A percentile compares a stretch with the other conserved stretches of the same genome.
Conservation (phyloP, 139 green algal genomes). For the Coelastrella sp. region DNA sequence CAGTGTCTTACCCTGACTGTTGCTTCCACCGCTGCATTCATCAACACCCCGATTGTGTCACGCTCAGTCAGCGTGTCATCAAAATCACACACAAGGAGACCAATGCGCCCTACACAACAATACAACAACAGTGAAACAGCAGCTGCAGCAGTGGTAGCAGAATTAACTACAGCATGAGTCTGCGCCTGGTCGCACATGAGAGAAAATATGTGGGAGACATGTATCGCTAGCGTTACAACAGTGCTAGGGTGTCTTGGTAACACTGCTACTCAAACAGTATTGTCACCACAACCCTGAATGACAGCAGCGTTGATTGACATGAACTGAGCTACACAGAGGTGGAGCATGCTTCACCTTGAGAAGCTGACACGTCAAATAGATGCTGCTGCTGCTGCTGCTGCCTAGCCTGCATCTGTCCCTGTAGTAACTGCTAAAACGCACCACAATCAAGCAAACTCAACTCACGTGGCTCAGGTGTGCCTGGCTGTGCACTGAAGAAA, state of each 20-base stretch:
- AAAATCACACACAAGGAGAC: constrained; percentile 84
- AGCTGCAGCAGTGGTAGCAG: constrained; percentile 31
- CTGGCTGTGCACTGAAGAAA: constrained; percentile 80
- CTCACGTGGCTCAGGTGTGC: constrained; percentile 48
- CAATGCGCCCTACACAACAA: constrained; percentile 46
- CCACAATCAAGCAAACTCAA: constrained; percentile 1
- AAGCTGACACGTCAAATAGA: too few relatives aligned
- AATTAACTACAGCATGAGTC: neutral
- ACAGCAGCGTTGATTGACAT: too few relatives aligned
- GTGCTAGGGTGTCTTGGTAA: too few relatives aligned
- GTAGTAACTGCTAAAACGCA: neutral
- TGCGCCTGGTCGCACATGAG: too few relatives aligned
- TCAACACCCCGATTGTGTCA: constrained; percentile 75
- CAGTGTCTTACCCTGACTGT: constrained; percentile 37
- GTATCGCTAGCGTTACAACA: too few relatives aligned
- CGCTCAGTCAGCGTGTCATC: constrained; percentile 78
- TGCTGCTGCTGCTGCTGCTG: constrained; percentile 19
- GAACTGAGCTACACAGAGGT: too few relatives aligned
- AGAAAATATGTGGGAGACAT: too few relatives aligned
- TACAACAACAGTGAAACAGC: too few relatives aligned
- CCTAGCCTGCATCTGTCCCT: neutral
- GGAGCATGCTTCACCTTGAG: too few relatives aligned
- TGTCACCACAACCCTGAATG: too few relatives aligned
- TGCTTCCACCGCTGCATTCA: constrained; percentile 66
- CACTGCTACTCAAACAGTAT: too few relatives aligned